These are phyloP conservation scores for Ophiostoma australiae DNA, from an alignment of 2,329 filamentous ascomycete species.

Conservation along the genomic window DNA sequence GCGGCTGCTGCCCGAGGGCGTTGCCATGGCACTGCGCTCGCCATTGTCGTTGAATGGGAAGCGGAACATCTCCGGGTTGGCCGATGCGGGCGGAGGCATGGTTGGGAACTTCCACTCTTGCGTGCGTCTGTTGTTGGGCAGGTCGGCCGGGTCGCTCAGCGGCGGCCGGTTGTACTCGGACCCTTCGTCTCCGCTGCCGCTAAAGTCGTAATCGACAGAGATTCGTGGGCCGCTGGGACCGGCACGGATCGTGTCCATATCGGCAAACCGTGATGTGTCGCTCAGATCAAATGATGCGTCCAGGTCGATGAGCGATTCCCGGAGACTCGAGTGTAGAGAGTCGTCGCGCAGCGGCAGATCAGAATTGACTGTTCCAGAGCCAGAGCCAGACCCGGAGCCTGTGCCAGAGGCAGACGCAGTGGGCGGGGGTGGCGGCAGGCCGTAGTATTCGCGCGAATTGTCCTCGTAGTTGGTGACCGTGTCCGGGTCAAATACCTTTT, in stretches of 20 bases:
- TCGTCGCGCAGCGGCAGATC: constrained; percentile 56
- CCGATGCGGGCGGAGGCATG: constrained; percentile 45
- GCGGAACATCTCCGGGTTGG: constrained; percentile 44
- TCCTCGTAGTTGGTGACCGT: constrained; percentile 61
- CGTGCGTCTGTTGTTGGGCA: constrained; percentile 38
- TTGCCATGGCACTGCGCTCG: constrained; percentile 14
- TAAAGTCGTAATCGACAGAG: constrained; percentile 49
- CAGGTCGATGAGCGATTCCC: constrained; percentile 61
- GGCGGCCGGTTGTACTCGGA: constrained; percentile 45
- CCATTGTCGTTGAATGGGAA: constrained; percentile 39
- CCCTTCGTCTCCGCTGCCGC: constrained; percentile 43
- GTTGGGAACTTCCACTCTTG: constrained; percentile 53
- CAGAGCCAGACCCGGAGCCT: not conserved
- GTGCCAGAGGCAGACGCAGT: constrained; percentile 25
- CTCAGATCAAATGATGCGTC: constrained; percentile 50
- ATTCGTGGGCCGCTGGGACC: constrained; percentile 37
- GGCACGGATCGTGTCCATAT: constrained; percentile 57
- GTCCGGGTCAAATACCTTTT: constrained; percentile 63
- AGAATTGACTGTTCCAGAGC: constrained; percentile 34
- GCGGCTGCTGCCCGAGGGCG: constrained; percentile 18
- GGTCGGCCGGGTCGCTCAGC: constrained; percentile 54
- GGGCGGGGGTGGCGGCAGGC: constrained; percentile 41
- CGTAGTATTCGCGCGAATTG: constrained; percentile 58
- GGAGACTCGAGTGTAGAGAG: constrained; percentile 48
- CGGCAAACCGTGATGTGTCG: constrained; percentile 55